phyloP scores from a whole-genome alignment of 176 grass and related monocot genomes.

The Typha latifolia region DNA sequence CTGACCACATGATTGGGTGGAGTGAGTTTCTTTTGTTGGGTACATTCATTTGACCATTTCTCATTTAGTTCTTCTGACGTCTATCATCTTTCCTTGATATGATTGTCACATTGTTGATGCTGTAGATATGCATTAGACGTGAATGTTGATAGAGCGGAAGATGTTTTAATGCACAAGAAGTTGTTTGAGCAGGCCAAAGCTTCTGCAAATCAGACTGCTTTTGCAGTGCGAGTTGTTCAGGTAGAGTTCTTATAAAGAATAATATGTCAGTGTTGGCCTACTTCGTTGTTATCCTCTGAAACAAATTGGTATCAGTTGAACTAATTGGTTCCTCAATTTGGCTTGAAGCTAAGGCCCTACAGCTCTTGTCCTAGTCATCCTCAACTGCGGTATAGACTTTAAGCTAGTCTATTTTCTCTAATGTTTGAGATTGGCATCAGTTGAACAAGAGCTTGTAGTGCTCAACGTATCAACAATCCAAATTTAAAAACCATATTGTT shows the following conservation, averaged over 20 bases:
- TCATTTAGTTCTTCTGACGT: neutral
- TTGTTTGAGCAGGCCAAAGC: conserved; percentile 49
- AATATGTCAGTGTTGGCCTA: neutral
- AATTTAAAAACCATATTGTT: too few species aligned
- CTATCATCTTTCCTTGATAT: neutral
- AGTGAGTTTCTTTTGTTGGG: neutral
- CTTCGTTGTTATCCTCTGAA: neutral
- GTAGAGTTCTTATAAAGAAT: conserved; percentile 23
- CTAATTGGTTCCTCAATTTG: neutral
- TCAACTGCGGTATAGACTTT: too few species aligned
- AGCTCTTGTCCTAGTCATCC: neutral
- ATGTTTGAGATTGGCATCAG: too few species aligned
- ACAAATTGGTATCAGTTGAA: too few species aligned
- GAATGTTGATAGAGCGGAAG: conserved; percentile 64
- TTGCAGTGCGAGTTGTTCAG: conserved; percentile 46
- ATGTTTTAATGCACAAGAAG: conserved; percentile 54
- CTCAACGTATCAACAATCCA: too few species aligned
- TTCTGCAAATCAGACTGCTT: conserved; percentile 36
- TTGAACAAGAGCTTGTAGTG: too few species aligned
- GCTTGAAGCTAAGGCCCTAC: neutral
- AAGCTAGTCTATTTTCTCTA: too few species aligned
- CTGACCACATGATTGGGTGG: neutral
- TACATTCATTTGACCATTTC: neutral
- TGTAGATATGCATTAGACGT: conserved; percentile 57
- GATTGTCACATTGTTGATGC: neutral